These are phyloP conservation scores for Sporisorium scitamineum DNA, from an alignment of 1,284 basidiomycete species.

Conservation along the genomic window DNA sequence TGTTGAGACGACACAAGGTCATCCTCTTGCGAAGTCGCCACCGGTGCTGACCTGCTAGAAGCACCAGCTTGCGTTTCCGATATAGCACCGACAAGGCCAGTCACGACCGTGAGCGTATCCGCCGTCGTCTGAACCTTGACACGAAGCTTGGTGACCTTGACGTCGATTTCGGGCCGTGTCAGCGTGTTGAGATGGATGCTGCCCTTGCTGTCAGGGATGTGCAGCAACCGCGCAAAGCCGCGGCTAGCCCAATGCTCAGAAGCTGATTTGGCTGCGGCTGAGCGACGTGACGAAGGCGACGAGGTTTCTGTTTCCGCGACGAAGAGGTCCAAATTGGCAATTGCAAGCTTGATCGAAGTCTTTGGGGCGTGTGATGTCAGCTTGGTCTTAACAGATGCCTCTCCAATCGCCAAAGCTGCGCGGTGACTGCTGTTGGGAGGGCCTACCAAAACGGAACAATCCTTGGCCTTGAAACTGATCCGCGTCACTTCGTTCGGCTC, in stretches of 20 bases:
- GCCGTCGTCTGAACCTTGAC: conserved; percentile 51
- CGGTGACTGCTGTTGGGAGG: conserved; percentile 29
- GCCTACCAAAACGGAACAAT: conserved; percentile 37
- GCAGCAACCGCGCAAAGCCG: conserved; percentile 63
- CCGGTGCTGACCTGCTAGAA: background rate
- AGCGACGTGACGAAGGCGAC: background rate
- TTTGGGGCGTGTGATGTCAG: conserved; percentile 54
- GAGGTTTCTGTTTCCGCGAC: conserved; percentile 20
- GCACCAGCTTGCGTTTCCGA: background rate
- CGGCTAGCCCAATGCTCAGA: conserved; percentile 43
- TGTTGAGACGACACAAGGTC: background rate
- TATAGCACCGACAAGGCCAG: conserved; percentile 15
- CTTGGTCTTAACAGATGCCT: conserved; percentile 50
- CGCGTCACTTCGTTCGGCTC: conserved; percentile 88
- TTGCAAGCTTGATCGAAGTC: conserved; percentile 45
- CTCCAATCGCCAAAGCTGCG: conserved; percentile 47
- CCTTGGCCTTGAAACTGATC: conserved; percentile 70
- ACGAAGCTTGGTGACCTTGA: conserved; percentile 46
- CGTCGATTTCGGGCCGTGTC: conserved; percentile 59
- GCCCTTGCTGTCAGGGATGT: conserved; percentile 64
- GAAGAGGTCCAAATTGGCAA: conserved; percentile 38
- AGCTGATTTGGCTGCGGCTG: conserved; percentile 4
- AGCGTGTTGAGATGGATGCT: conserved; percentile 48
- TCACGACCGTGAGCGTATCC: conserved; percentile 48
- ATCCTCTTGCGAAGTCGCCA: background rate